Conservation (phyloP, 2,329 filamentous ascomycete species). For the Sclerotinia subarctica region DNA sequence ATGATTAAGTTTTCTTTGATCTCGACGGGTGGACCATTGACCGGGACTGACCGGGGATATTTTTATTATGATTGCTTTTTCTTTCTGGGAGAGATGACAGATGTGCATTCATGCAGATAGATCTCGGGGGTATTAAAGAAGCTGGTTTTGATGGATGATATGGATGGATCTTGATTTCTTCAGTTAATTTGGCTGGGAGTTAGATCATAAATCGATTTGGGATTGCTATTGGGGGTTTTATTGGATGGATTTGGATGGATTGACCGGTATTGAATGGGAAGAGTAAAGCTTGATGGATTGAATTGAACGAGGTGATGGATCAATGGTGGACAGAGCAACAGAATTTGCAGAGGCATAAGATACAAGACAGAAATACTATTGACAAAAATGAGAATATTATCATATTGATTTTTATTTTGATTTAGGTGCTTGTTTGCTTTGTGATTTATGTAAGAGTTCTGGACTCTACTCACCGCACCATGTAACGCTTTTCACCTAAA, state of each 20-base stretch:
- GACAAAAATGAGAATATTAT: conserved; percentile 5
- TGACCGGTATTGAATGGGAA: background rate
- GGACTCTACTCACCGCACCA: too few relatives aligned
- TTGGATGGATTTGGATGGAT: conserved; percentile 4
- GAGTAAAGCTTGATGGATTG: background rate
- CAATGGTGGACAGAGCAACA: too few relatives aligned
- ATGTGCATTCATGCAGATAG: conserved; percentile 1
- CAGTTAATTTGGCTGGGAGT: conserved; percentile 10
- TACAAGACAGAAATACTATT: conserved; percentile 1
- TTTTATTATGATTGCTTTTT: conserved; percentile 14
- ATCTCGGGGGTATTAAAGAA: conserved; percentile 10
- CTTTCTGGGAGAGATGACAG: conserved; percentile 3
- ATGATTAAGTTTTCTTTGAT: conserved; percentile 1
- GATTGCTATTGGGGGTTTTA: background rate
- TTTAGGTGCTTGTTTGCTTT: background rate
- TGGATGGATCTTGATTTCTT: background rate
- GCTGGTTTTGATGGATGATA: conserved; percentile 6
- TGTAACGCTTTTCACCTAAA: too few relatives aligned
- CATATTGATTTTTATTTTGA: background rate
- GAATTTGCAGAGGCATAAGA: background rate
- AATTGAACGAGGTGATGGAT: background rate
- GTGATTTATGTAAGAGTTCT: too few relatives aligned
- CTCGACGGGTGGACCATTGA: conserved; percentile 16
- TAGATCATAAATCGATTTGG: background rate
- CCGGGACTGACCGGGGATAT: conserved; percentile 13